Evolutionary conservation across 2,329 filamentous ascomycete species (phyloP).

Genomic region (Aureobasidium sp.): DNA sequence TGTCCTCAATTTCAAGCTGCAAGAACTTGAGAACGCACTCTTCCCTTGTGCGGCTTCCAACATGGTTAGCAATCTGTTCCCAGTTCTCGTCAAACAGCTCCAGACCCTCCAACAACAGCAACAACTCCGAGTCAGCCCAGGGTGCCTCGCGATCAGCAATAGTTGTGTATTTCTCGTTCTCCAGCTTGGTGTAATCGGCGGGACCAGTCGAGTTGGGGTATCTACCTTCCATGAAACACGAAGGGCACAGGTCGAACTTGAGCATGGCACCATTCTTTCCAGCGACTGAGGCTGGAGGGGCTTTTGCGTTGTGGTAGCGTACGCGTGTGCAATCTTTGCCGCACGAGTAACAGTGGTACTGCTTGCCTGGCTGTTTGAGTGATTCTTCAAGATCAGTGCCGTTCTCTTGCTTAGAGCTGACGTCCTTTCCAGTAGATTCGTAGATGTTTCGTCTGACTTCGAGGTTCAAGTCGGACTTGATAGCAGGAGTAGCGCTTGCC

Average conservation of each 20-base stretch:
- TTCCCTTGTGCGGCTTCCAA: conserved; percentile 82
- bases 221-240: conserved; percentile 77
- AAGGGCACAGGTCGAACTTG: conserved; percentile 84
- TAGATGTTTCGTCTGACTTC: conserved; percentile 93
- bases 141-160: conserved; percentile 75
- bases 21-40: conserved; percentile 97
- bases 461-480: conserved; percentile 79
- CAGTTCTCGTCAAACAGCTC: conserved; percentile 95
- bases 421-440: conserved; percentile 80
- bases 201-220: conserved; percentile 71
- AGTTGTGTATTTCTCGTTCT: conserved; percentile 74
- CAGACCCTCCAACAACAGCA: conserved; percentile 82
- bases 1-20: conserved; percentile 94
- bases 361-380: conserved; percentile 54
- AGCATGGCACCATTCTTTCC: conserved; percentile 48
- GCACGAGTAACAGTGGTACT: conserved; percentile 79
- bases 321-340: conserved; percentile 77
- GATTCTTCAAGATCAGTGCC: conserved; percentile 59
- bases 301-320: conserved; percentile 62
- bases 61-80: conserved; percentile 85
- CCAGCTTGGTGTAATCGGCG: conserved; percentile 77
- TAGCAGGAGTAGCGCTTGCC: conserved; percentile 54
- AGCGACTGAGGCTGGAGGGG: conserved; percentile 36
- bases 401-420: conserved; percentile 43
- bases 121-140: conserved; percentile 83